Conservation (phyloP, 2,329 filamentous ascomycete genomes). For the Emydomyces testavorans region DNA sequence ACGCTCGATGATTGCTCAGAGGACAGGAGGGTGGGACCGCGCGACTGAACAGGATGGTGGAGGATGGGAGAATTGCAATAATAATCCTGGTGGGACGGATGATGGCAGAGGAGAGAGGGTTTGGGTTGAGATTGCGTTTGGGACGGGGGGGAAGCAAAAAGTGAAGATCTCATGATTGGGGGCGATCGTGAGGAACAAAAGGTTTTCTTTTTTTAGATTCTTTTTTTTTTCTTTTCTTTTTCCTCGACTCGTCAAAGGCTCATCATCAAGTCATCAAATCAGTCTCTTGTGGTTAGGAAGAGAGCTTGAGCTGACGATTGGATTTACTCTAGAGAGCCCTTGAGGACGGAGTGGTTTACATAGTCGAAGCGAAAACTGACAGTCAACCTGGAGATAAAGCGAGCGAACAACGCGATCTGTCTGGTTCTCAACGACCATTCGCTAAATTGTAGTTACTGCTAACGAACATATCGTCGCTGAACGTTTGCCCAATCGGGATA, state of each 20-base stretch:
- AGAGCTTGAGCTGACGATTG: too few relatives aligned
- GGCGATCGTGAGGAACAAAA: neutral
- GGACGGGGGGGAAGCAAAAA: neutral
- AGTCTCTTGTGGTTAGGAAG: too few relatives aligned
- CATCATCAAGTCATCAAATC: too few relatives aligned
- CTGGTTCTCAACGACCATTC: neutral
- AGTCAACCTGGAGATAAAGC: too few relatives aligned
- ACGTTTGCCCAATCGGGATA: constrained; percentile 10
- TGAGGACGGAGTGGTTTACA: too few relatives aligned
- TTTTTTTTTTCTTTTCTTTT: constrained; percentile 1
- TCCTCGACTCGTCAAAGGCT: neutral
- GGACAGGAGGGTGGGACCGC: constrained; percentile 1
- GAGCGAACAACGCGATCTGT: neutral
- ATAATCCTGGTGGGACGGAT: too few relatives aligned
- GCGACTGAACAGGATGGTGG: neutral
- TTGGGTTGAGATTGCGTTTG: constrained; percentile 4
- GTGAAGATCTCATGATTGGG: neutral
- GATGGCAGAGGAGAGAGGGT: neutral
- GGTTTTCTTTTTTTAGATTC: constrained; percentile 6
- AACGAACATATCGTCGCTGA: too few relatives aligned
- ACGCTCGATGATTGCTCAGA: neutral
- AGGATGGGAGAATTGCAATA: too few relatives aligned
- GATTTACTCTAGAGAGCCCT: too few relatives aligned
- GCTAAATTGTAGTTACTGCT: too few relatives aligned
- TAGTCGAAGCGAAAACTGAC: neutral